Conservation (phyloP, 2,329 filamentous ascomycete genomes). For the Zopfia rhizophila region DNA sequence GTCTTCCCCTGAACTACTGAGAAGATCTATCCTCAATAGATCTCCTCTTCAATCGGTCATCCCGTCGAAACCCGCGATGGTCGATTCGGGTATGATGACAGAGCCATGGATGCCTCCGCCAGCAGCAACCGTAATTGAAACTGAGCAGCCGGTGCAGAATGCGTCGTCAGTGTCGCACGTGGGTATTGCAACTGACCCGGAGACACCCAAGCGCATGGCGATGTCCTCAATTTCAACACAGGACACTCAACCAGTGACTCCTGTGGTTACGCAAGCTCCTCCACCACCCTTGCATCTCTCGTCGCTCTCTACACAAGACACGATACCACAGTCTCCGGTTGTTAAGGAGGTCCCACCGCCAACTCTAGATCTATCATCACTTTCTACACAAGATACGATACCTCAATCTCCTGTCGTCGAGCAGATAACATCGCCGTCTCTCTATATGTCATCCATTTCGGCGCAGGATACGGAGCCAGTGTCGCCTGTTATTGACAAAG, state of each 20-base stretch:
- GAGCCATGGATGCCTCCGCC: conserved; percentile 63
- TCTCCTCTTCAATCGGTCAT: conserved; percentile 35
- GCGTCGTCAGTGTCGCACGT: conserved; percentile 17
- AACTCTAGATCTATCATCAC: conserved; percentile 23
- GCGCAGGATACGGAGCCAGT: conserved; percentile 41
- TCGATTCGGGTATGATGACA: conserved; percentile 71
- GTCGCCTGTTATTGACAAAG: conserved; percentile 42
- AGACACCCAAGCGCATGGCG: conserved; percentile 10
- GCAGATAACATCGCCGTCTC: conserved; percentile 19
- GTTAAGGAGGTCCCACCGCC: conserved; percentile 10
- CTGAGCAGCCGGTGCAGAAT: conserved; percentile 27
- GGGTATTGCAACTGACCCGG: conserved; percentile 6
- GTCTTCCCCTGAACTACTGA: conserved; percentile 41
- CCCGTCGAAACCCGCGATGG: conserved; percentile 57
- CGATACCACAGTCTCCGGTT: neutral
- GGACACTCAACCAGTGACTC: conserved; percentile 37
- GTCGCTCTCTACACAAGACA: conserved; percentile 24
- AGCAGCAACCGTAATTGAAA: conserved; percentile 16
- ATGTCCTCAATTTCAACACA: conserved; percentile 42
- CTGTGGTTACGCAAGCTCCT: conserved; percentile 17
- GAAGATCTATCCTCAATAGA: conserved; percentile 30
- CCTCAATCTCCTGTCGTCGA: conserved; percentile 32
- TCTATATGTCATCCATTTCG: conserved; percentile 32
- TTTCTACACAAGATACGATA: conserved; percentile 37
- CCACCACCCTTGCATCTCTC: conserved; percentile 35